These are phyloP conservation scores for Fusarium buharicum DNA, from an alignment of 2,329 filamentous ascomycete genomes.

Conservation along the genomic window DNA sequence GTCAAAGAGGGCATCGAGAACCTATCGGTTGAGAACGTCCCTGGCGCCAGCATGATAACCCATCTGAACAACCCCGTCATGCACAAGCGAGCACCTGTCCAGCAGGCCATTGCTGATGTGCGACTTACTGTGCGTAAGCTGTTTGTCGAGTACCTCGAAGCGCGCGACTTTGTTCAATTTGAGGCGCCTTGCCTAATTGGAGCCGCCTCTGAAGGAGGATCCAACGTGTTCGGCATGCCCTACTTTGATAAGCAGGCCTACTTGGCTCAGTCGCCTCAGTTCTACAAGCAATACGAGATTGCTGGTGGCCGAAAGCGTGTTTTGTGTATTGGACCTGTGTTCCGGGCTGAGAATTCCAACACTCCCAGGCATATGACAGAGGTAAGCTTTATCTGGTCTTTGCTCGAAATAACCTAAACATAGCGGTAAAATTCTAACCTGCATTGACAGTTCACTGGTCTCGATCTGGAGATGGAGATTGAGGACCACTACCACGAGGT, in stretches of 20 bases:
- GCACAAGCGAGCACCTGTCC: constrained; percentile 90
- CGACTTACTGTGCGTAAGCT: constrained; percentile 31
- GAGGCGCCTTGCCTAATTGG: constrained; percentile 91
- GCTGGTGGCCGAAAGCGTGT: constrained; percentile 81
- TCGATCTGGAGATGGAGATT: too few relatives aligned
- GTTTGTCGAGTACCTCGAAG: constrained; percentile 35
- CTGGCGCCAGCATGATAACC: constrained; percentile 71
- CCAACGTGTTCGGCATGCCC: constrained; percentile 87
- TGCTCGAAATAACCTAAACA: background rate
- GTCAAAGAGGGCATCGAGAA: constrained; percentile 57
- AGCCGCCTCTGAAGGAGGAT: constrained; percentile 90
- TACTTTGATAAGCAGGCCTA: constrained; percentile 90
- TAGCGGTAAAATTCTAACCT: too few relatives aligned
- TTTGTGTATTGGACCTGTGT: constrained; percentile 82
- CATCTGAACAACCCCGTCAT: constrained; percentile 92
- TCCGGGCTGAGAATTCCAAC: constrained; percentile 87
- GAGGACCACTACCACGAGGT: constrained; percentile 65
- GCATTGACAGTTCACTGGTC: too few relatives aligned
- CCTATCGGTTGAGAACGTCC: too few relatives aligned
- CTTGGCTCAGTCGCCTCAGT: constrained; percentile 83
- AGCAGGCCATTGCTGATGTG: constrained; percentile 75
- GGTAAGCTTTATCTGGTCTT: too few relatives aligned
- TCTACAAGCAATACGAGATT: constrained; percentile 90
- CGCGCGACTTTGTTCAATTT: constrained; percentile 81
- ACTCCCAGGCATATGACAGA: constrained; percentile 82